Percentiles rank a stretch among this genome's conserved stretches.
Conservation (phyloP, 768 basidiomycete genomes). For the Amylocystis lapponica region DNA sequence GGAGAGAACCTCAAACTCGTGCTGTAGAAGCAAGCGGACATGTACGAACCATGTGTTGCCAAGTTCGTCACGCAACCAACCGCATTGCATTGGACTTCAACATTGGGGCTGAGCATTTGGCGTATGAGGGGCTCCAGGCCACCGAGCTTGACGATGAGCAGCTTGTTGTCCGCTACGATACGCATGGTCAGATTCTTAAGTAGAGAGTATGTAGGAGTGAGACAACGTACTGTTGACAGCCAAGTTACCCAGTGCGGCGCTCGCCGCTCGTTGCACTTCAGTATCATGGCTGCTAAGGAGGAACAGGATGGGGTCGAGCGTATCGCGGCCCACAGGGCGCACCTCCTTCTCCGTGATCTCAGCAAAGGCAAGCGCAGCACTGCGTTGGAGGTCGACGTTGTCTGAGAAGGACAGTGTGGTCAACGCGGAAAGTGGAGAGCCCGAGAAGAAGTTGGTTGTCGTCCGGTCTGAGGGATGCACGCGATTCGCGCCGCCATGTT, state of each 20-base stretch:
- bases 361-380: slow-evolving; percentile 95
- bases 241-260: slow-evolving; percentile 94
- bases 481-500: neutral
- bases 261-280: slow-evolving; percentile 97
- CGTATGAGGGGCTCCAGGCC: slow-evolving; percentile 97
- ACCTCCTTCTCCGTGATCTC: slow-evolving; percentile 99
- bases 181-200: slow-evolving; percentile 1
- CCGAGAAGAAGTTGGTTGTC: slow-evolving; percentile 97
- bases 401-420: slow-evolving; percentile 98
- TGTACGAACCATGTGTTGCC: slow-evolving; percentile 86
- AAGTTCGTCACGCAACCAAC: slow-evolving; percentile 99
- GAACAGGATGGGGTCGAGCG: slow-evolving; percentile 96
- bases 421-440: slow-evolving; percentile 85
- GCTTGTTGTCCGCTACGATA: slow-evolving; percentile 88
- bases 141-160: slow-evolving; percentile 96
- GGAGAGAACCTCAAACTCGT: neutral
- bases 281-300: slow-evolving; percentile 96
- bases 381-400: slow-evolving; percentile 97
- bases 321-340: slow-evolving; percentile 91
- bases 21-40: neutral
- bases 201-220: neutral
- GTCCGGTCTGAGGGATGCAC: slow-evolving; percentile 65
- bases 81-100: slow-evolving; percentile 99
- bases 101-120: slow-evolving; percentile 98
- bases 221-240: slow-evolving; percentile 88